Percentiles rank a stretch among this genome's conserved stretches.
phyloP scores from a whole-genome alignment of 768 basidiomycete genomes.

The Mycena pura region DNA sequence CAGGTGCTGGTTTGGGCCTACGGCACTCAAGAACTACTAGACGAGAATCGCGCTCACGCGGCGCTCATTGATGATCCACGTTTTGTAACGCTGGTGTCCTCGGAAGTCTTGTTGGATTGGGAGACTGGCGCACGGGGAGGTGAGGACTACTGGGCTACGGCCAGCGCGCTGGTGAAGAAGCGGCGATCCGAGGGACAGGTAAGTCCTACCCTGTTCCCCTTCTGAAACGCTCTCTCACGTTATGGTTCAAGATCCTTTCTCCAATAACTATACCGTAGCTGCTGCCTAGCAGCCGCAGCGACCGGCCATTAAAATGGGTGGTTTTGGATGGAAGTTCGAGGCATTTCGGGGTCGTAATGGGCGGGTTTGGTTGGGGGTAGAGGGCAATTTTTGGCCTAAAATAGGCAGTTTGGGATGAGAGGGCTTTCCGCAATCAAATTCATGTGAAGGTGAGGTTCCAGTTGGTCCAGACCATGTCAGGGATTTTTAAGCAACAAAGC shows the following conservation, averaged over 20 bases:
- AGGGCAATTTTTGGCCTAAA: too few relatives aligned
- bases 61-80: not conserved
- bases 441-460: too few relatives aligned
- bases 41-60: not conserved
- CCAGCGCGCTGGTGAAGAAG: not conserved
- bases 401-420: too few relatives aligned
- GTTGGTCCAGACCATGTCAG: too few relatives aligned
- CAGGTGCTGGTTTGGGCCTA: not conserved
- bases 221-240: not conserved
- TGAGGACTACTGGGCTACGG: not conserved
- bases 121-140: not conserved
- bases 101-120: not conserved
- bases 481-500: too few relatives aligned
- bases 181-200: not conserved
- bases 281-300: too few relatives aligned
- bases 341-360: too few relatives aligned
- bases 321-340: too few relatives aligned
- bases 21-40: not conserved
- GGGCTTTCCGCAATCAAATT: too few relatives aligned
- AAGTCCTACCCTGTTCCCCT: not conserved
- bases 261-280: not conserved
- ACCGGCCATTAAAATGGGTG: too few relatives aligned
- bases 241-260: not conserved
- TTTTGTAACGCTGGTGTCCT: not conserved
- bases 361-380: too few relatives aligned